phyloP scores from a whole-genome alignment of 1,139 yeast species.

The Candida tunisiensis region DNA sequence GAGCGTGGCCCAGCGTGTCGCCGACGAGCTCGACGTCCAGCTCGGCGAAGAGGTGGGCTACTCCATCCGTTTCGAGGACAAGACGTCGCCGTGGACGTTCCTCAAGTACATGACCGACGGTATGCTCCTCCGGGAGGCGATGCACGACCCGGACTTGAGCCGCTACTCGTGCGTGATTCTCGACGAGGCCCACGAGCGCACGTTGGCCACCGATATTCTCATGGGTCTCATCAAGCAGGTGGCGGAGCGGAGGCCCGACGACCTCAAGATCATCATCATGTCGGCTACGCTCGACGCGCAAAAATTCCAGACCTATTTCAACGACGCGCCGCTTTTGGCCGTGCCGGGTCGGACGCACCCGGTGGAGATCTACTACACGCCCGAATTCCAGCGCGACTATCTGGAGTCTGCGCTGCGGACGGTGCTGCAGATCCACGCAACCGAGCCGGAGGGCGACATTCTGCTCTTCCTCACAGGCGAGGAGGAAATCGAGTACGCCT shows the following conservation, averaged over 20 bases:
- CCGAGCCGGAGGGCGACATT: slow-evolving; percentile 90
- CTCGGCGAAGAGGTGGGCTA: slow-evolving; percentile 92
- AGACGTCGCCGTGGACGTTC: slow-evolving; percentile 61
- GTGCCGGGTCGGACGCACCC: slow-evolving; percentile 98
- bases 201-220: slow-evolving; percentile 87
- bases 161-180: slow-evolving; percentile 80
- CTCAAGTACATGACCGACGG: slow-evolving; percentile 98
- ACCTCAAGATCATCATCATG: slow-evolving; percentile 85
- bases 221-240: slow-evolving; percentile 91
- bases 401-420: slow-evolving; percentile 90
- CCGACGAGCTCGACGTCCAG: slow-evolving; percentile 87
- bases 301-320: slow-evolving; percentile 80
- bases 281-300: slow-evolving; percentile 97
- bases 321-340: slow-evolving; percentile 83
- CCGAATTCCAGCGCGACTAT: slow-evolving; percentile 90
- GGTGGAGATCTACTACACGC: slow-evolving; percentile 91
- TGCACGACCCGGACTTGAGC: slow-evolving; percentile 78
- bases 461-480: slow-evolving; percentile 87
- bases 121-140: slow-evolving; percentile 92
- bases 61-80: slow-evolving; percentile 84
- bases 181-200: slow-evolving; percentile 98
- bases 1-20: slow-evolving; percentile 94
- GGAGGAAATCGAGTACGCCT: slow-evolving; percentile 96
- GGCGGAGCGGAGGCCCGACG: slow-evolving; percentile 68
- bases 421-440: slow-evolving; percentile 89